These are phyloP conservation scores for Daldinia bambusicola DNA, from an alignment of 495 filamentous ascomycete genomes.

Conservation along the genomic window DNA sequence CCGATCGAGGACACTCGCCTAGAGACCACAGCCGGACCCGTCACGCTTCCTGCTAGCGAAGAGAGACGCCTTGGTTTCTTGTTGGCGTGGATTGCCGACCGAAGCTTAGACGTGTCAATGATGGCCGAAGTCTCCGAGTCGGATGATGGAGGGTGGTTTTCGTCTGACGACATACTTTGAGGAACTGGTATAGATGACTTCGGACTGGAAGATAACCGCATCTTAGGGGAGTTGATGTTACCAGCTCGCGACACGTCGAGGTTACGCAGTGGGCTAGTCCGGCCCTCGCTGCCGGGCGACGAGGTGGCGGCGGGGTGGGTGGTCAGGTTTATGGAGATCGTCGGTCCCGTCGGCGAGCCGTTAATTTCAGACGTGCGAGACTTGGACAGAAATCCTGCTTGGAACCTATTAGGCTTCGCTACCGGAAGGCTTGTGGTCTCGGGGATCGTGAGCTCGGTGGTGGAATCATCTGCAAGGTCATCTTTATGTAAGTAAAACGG, in stretches of 20 bases:
- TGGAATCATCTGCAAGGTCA: conserved; percentile 64
- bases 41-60: conserved; percentile 40
- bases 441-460: conserved; percentile 64
- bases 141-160: conserved; percentile 57
- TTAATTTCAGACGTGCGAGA: conserved; percentile 51
- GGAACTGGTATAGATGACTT: conserved; percentile 36
- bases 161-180: conserved; percentile 45
- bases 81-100: conserved; percentile 57
- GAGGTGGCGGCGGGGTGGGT: conserved; percentile 55
- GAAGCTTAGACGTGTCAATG: conserved; percentile 58
- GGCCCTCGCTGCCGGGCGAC: conserved; percentile 72
- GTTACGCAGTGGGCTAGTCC: conserved; percentile 62
- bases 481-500: conserved; percentile 56
- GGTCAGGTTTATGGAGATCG: conserved; percentile 66
- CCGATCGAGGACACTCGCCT: conserved; percentile 54
- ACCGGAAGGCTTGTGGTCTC: conserved; percentile 53
- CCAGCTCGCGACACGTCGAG: conserved; percentile 53
- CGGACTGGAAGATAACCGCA: conserved; percentile 47
- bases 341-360: conserved; percentile 73
- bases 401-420: conserved; percentile 81
- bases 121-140: conserved; percentile 56
- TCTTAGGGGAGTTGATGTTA: conserved; percentile 53
- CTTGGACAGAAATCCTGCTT: conserved; percentile 90
- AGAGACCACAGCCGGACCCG: conserved; percentile 38
- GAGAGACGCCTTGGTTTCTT: conserved; percentile 57